phyloP scores from a whole-genome alignment of 2,329 filamentous ascomycete genomes.

The Stemphylium beticola region DNA sequence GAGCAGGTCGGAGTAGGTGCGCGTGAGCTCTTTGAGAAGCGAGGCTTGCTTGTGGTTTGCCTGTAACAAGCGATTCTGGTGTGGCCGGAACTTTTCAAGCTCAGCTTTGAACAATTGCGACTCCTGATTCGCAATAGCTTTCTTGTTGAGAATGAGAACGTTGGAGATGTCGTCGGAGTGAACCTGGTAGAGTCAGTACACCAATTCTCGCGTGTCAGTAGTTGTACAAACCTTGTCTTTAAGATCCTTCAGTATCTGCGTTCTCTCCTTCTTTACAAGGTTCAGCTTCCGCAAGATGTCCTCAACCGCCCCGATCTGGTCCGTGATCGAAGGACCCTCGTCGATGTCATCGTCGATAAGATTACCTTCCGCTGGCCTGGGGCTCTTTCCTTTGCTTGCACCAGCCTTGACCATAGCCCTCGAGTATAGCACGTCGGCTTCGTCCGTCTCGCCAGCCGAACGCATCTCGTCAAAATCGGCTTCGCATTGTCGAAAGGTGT shows the following conservation, averaged over 20 bases:
- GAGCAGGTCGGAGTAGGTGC: conserved; percentile 82
- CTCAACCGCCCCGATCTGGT: conserved; percentile 89
- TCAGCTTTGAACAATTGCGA: conserved; percentile 92
- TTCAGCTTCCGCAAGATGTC: conserved; percentile 90
- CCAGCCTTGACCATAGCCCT: conserved; percentile 81
- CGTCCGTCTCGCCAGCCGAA: conserved; percentile 81
- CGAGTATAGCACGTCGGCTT: conserved; percentile 88
- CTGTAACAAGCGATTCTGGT: conserved; percentile 88
- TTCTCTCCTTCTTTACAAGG: conserved; percentile 87
- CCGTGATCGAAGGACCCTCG: conserved; percentile 76
- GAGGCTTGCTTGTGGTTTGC: conserved; percentile 95
- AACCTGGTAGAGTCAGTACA: conserved; percentile 62
- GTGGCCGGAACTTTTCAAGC: conserved; percentile 94
- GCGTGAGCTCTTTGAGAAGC: conserved; percentile 92
- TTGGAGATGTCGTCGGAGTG: conserved; percentile 98
- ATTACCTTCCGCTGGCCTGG: conserved; percentile 72
- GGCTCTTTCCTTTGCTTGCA: conserved; percentile 64
- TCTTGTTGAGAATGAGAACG: conserved; percentile 96
- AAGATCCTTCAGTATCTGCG: conserved; percentile 91
- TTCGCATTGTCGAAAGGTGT: conserved; percentile 85
- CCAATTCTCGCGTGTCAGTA: not conserved
- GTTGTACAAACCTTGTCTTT: conserved; percentile 82
- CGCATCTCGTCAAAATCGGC: conserved; percentile 95
- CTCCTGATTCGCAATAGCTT: conserved; percentile 91
- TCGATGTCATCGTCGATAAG: conserved; percentile 94